Conservation (phyloP, 352 stramenopile species). For the Pythium aristosporum region DNA sequence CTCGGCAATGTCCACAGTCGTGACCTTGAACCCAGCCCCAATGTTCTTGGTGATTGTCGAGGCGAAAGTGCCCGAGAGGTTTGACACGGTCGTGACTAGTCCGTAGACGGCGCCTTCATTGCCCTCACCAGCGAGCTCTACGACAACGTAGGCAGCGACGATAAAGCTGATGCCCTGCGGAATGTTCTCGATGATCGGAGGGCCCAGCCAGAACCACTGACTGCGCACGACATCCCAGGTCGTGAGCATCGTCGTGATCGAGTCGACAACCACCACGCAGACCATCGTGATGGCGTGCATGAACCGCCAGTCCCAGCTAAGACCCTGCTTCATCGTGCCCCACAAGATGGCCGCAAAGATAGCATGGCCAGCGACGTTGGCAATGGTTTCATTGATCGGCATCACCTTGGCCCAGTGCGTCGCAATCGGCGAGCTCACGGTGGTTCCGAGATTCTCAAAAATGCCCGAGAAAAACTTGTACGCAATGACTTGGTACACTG, state of each 20-base stretch:
- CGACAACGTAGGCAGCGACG: constrained; percentile 12
- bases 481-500: no score
- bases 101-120: constrained; percentile 28
- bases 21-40: constrained; percentile 22
- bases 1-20: constrained; percentile 19
- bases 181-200: constrained; percentile 18
- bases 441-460: constrained; percentile 8
- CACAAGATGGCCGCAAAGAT: constrained; percentile 19
- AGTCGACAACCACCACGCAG: constrained; percentile 1
- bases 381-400: constrained; percentile 21
- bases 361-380: constrained; percentile 6
- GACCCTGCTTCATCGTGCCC: constrained; percentile 15
- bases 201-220: constrained; percentile 28
- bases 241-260: constrained; percentile 17
- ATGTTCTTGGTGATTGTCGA: constrained; percentile 27
- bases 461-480: neutral
- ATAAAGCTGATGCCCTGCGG: constrained; percentile 21
- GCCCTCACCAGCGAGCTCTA: constrained; percentile 30
- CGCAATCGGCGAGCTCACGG: constrained; percentile 2
- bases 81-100: constrained; percentile 17
- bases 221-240: neutral
- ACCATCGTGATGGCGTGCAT: constrained; percentile 15
- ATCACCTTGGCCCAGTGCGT: constrained; percentile 17
- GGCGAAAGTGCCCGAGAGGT: constrained; percentile 22
- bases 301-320: constrained; percentile 21